Evolutionary conservation across 352 stramenopile genomes (phyloP), one percentile per base, ranked within the genome.

Genomic region (Pythium apleroticum): DNA sequence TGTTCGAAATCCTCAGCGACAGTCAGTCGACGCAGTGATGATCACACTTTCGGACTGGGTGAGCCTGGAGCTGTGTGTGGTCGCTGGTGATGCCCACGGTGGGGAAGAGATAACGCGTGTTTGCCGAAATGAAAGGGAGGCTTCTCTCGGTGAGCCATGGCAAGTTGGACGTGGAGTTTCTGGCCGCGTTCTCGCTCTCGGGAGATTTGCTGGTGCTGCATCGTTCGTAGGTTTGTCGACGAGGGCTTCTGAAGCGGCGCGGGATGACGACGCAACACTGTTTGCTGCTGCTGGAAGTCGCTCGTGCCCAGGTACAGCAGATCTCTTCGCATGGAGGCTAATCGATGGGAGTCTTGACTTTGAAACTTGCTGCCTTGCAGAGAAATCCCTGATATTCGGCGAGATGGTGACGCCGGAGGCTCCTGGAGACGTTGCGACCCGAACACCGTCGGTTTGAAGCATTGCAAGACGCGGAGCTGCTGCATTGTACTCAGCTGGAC

Each of bases 361-460:
- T 41, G 39, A 30, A 61, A 66, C n/a, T 70, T 69, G 35, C 39
- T 70, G 27, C 46, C 57, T 60, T 66, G 54, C 12, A 72, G 55
- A 6, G 59, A 68, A 49, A 72, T 52, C 0, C 66, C 67, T 9
- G 60, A 53, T n/a, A 66, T 60, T 3, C 27, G 43, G 49, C 55
- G 45, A 17, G 49, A 59, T 8, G 31, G 20, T n/a, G 33, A 17
- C 3, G 22, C 33, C 7, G 30, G 2, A 4, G 61, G 54, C 20
- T 69, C 57, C 6, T 33, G 12, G 11, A 45, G 27, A 3, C 45
- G 28, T 28, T 64, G 57, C 22, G 67, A 66, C 31, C 74, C 52
- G 48, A 80, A 89, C 1, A 89, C 57, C 17, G 74, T 62, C n/a
- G 81, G 81, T 33, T 90, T 90, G 56, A 86, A 88, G 52, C 80